These are phyloP conservation scores for Mallotus japonicus DNA, from an alignment of 441 rosid species.

Conservation along the genomic window DNA sequence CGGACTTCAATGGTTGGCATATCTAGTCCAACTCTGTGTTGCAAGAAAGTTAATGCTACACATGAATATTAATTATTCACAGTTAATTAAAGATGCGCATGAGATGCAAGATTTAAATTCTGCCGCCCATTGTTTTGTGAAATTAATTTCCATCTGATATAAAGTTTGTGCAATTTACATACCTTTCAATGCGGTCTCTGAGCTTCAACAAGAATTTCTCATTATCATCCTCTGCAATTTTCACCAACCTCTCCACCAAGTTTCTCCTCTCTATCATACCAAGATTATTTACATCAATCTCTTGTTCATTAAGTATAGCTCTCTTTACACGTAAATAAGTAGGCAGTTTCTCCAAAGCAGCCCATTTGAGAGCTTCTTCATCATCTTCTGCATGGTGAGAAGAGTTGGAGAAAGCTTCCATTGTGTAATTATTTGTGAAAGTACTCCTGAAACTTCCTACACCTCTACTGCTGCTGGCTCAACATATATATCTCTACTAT, in stretches of 20 bases:
- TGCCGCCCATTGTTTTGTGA: too few species aligned
- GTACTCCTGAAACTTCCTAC: conserved; percentile 39
- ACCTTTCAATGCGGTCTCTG: conserved; percentile 62
- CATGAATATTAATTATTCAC: background rate
- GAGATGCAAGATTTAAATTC: background rate
- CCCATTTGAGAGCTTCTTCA: conserved; percentile 70
- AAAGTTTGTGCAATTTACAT: background rate
- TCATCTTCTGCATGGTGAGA: conserved; percentile 41
- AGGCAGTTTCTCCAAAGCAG: conserved; percentile 63
- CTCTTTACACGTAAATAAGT: conserved; percentile 47
- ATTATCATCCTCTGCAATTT: conserved; percentile 58
- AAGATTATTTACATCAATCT: conserved; percentile 43
- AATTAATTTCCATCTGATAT: too few species aligned
- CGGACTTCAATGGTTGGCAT: conserved; percentile 68
- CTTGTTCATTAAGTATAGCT: conserved; percentile 46
- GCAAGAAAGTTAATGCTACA: background rate
- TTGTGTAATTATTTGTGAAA: conserved; percentile 34
- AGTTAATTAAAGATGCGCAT: background rate
- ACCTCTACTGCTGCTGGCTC: background rate
- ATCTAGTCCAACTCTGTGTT: conserved; percentile 51
- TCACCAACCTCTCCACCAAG: conserved; percentile 53
- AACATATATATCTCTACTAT: background rate
- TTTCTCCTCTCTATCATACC: conserved; percentile 51
- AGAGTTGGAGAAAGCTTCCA: conserved; percentile 49
- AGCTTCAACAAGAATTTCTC: conserved; percentile 63